A percentile compares a stretch with the other conserved stretches of the same genome.
Evolutionary conservation across 768 basidiomycete species (phyloP).

Genomic region (Mycena vitilis): DNA sequence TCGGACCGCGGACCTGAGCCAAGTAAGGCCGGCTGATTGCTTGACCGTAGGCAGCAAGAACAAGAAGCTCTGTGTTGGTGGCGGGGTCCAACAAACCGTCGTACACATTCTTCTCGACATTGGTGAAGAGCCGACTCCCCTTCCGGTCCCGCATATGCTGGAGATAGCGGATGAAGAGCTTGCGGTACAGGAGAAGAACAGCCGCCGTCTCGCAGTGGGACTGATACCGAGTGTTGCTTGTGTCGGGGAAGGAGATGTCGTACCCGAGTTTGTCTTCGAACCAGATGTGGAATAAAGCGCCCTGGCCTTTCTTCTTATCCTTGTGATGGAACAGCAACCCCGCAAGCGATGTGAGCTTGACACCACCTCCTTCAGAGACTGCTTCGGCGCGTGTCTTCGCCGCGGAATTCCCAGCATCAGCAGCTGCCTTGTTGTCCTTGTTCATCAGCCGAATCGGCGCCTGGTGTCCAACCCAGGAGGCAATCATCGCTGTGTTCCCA

Average conservation of each 20-base stretch:
- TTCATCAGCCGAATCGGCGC: slow-evolving; percentile 38
- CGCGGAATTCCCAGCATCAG: neutral
- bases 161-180: slow-evolving; percentile 39
- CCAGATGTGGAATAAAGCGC: slow-evolving; percentile 38
- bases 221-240: slow-evolving; percentile 42
- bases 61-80: slow-evolving; percentile 26
- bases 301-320: slow-evolving; percentile 50
- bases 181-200: slow-evolving; percentile 38
- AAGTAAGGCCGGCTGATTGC: slow-evolving; percentile 2
- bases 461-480: slow-evolving; percentile 29
- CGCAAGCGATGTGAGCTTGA: slow-evolving; percentile 24
- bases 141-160: slow-evolving; percentile 40
- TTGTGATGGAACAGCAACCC: slow-evolving; percentile 48
- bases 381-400: neutral
- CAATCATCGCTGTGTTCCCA: slow-evolving; percentile 36
- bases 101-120: slow-evolving; percentile 40
- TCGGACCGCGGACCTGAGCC: slow-evolving; percentile 27
- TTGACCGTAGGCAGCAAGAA: slow-evolving; percentile 22
- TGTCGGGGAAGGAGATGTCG: slow-evolving; percentile 41
- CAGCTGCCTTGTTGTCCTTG: slow-evolving; percentile 39
- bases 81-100: slow-evolving; percentile 19
- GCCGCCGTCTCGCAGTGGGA: slow-evolving; percentile 40
- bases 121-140: slow-evolving; percentile 31
- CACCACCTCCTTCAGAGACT: neutral
- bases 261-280: slow-evolving; percentile 27